Evolutionary conservation across 108 stramenopile genomes (phyloP), one percentile per base, ranked within the genome.

Genomic region (Pseudonitzschia multiseries): DNA sequence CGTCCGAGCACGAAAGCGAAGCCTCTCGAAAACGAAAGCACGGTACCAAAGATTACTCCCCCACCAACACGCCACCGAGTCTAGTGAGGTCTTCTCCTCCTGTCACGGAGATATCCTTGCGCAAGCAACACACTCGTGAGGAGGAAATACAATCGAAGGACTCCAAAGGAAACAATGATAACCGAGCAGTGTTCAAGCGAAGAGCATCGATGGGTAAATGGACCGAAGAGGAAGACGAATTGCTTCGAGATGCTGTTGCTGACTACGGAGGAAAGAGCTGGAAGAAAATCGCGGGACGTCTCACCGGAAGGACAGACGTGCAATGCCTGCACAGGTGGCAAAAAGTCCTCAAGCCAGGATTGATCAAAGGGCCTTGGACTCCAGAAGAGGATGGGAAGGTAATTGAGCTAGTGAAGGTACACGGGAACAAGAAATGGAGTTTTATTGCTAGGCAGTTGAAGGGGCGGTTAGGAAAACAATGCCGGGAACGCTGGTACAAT

Each of bases 321-420:
- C 98, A 99, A 72, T 99, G 98, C 74, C 83, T 99, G 18, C 99
- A 99, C 75, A 91, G 99, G 20, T 99, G 98, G 98, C 97, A 98
- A 76, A 99, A 99, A 77, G 98, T 99, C 18, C 92, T 99, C 22
- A 90, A 89, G 53, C 97, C 98, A 8, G 99, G 98, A 53, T 83
- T 98, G 29, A 88, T 97, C 79, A 98, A 98, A 81, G 99, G 99
- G 10, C 93, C 98, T 10, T 98, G 97, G 97, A 98, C 99, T 10
- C 71, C 89, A 36, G 94, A 97, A 72, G 99, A 99, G 76, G 99
- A 99, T 73, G 76, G 71, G 18, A 79, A 92, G 36, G 89, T 96
- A 1, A 74, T 84, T 46, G 74, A 83, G 15, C 72, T 97, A 17
- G 91, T 93, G 6, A 54, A 86, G 40, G 66, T 90, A 42, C 82